A percentile compares a stretch with the other conserved stretches of the same genome.
Evolutionary conservation across 768 basidiomycete genomes (phyloP).

Genomic region (Thelephora aurantiotincta): DNA sequence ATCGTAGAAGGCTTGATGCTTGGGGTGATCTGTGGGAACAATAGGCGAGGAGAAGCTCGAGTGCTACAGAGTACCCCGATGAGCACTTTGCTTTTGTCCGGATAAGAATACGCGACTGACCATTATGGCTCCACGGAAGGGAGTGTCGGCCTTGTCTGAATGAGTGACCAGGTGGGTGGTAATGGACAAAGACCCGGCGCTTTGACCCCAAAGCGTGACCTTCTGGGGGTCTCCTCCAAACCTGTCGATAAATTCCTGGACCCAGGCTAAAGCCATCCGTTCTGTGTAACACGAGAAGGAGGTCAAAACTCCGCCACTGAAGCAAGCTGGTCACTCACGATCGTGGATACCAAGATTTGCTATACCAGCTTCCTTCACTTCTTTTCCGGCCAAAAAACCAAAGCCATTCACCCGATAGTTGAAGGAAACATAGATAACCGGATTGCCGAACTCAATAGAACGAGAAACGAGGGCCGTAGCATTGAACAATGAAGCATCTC

Average conservation of each 20-base stretch:
- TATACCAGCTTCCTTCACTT: conserved; percentile 35
- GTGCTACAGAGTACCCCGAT: too few species aligned
- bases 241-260: conserved; percentile 45
- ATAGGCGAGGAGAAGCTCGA: too few species aligned
- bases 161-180: too few species aligned
- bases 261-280: conserved; percentile 39
- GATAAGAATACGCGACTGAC: too few species aligned
- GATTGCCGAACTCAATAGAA: neutral
- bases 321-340: conserved; percentile 23
- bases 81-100: too few species aligned
- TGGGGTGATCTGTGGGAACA: neutral
- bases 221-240: conserved; percentile 55
- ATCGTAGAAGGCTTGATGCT: conserved; percentile 4
- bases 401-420: conserved; percentile 19
- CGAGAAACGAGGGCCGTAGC: neutral
- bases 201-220: conserved; percentile 34
- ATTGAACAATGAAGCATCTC: neutral
- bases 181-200: neutral
- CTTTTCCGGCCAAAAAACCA: conserved; percentile 37
- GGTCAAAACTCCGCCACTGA: neutral
- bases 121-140: too few species aligned
- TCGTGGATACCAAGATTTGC: conserved; percentile 59
- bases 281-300: conserved; percentile 3
- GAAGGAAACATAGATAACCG: neutral
- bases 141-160: too few species aligned